Evolutionary conservation across 2,329 filamentous ascomycete genomes (phyloP).

Genomic region (Nothophaeocryptopus gaeumannii): DNA sequence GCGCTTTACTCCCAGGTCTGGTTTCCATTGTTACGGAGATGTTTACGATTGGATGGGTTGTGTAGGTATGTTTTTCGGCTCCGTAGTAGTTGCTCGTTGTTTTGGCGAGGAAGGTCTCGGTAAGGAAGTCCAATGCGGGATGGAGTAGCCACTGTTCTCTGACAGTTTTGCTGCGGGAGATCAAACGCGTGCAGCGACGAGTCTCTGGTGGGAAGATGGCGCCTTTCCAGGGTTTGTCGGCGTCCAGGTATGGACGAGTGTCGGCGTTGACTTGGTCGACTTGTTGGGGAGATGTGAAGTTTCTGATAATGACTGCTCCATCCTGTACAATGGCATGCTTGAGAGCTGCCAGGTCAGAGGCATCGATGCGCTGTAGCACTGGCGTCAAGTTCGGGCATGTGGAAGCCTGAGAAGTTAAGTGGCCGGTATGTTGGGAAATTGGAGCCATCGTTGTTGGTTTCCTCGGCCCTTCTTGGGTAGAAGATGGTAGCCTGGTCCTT

Average conservation of each 20-base stretch:
- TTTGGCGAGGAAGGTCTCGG: neutral
- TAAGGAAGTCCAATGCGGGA: neutral
- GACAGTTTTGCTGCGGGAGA: constrained; percentile 3
- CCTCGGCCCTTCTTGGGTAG: too few species aligned
- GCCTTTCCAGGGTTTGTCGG: constrained; percentile 3
- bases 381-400: too few species aligned
- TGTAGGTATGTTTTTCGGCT: constrained; percentile 3
- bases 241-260: neutral
- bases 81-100: constrained; percentile 1
- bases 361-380: neutral
- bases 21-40: constrained; percentile 2
- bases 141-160: constrained; percentile 2
- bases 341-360: neutral
- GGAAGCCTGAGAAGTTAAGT: too few species aligned
- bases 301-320: constrained; percentile 1
- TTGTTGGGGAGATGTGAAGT: neutral
- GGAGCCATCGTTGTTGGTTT: too few species aligned
- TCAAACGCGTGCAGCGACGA: neutral
- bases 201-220: constrained; percentile 4
- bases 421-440: too few species aligned
- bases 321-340: neutral
- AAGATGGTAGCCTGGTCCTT: too few species aligned
- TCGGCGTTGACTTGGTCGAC: constrained; percentile 3
- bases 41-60: constrained; percentile 1
- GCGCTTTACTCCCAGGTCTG: neutral